Evolutionary conservation across 2,329 filamentous ascomycete species (phyloP), one percentile per base, ranked within the genome.

Genomic region (Rhinocladiella mackenziei): DNA sequence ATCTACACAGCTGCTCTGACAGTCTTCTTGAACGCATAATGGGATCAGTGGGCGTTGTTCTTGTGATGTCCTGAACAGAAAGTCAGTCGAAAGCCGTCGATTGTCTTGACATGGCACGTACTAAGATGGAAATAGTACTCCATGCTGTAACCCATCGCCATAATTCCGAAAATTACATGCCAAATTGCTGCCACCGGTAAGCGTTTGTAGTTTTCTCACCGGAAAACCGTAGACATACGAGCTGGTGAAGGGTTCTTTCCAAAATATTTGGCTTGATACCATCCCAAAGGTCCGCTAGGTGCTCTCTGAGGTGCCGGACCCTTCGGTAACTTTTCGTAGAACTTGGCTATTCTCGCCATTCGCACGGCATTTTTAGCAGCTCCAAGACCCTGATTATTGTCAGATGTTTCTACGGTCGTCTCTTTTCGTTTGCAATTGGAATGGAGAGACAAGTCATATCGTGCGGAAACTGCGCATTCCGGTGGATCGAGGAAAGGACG

Each of bases 51-150:
- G 62, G 88, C 86, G 72, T 98, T 94, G 85, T 98, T 97, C 86
- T 98, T 98, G 86, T 97, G 91, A 81, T 98, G 91, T 63, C 92
- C 92, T 98, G 42, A 40, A 48, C 32, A 42, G 55, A n/a, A n/a
- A 54, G 34, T 30, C 29, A 53, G 48, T 26, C 18, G 22, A 22
- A 5, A 30, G 17, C 8, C 15, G 14, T 15, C 30, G 28, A n/a
- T 19, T 28, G 29, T 29, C 32, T 11, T 15, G 8, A 14, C 37
- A 44, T 43, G 81, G 87, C 72, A 83, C 50, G 5, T 51, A 98
- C 92, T 88, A 64, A 98, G 80, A 75, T 98, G 94, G 86, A 94
- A 97, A 81, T 98, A 97, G 83, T 98, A 98, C 76, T 95, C 89
- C 75, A 97, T 88, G 61, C 85, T 86, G 72, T 98, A 98, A 63